Evolutionary conservation across 2,329 filamentous ascomycete species (phyloP).

Genomic region (Pseudopyrenochaeta lycopersici): DNA sequence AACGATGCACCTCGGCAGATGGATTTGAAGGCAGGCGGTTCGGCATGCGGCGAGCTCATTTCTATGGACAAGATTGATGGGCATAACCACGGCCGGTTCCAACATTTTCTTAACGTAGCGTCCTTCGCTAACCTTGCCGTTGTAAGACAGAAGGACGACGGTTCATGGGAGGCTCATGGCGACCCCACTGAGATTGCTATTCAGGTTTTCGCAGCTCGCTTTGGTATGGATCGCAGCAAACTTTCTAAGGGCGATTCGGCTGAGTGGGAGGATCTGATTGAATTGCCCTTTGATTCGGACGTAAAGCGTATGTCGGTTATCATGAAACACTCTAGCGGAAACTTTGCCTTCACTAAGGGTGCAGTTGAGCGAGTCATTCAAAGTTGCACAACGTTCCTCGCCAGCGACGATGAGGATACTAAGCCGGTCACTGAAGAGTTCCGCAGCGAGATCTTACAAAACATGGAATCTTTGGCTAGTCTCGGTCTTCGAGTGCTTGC

Average conservation of each 20-base stretch:
- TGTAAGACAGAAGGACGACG: conserved; percentile 56
- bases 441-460: conserved; percentile 66
- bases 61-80: conserved; percentile 31
- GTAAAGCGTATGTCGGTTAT: too few species aligned
- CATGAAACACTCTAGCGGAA: too few species aligned
- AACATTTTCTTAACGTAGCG: too few species aligned
- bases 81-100: conserved; percentile 29
- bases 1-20: conserved; percentile 34
- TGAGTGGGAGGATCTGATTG: conserved; percentile 59
- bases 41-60: conserved; percentile 18
- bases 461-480: conserved; percentile 73
- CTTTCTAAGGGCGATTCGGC: conserved; percentile 52
- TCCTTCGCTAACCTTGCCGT: conserved; percentile 61
- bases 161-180: conserved; percentile 49
- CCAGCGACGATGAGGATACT: conserved; percentile 50
- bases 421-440: conserved; percentile 61
- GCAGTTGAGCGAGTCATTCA: conserved; percentile 75
- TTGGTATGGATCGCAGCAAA: conserved; percentile 67
- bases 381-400: conserved; percentile 65
- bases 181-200: conserved; percentile 74
- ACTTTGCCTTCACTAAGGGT: too few species aligned
- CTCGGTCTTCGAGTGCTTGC: conserved; percentile 75
- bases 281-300: conserved; percentile 79
- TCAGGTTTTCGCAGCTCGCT: conserved; percentile 76
- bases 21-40: conserved; percentile 32